Evolutionary conservation across 176 grass and related monocot species (phyloP).

Genomic region (Oryza brachyantha): DNA sequence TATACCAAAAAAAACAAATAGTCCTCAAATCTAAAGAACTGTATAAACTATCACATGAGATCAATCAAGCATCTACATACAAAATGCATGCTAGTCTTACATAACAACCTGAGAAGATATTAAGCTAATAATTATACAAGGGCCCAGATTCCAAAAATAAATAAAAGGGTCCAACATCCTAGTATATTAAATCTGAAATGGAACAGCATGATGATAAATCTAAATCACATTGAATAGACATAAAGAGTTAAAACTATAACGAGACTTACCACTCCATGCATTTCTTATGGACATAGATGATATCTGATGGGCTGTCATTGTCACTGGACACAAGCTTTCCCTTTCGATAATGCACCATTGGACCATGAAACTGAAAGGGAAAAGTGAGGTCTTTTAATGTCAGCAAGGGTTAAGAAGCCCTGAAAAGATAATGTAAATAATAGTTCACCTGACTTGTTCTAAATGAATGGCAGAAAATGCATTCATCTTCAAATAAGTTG

Average conservation of each 20-base stretch:
- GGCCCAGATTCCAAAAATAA: not conserved
- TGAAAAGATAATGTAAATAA: not conserved
- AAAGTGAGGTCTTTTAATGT: not conserved
- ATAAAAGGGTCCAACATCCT: not conserved
- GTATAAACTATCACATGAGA: not conserved
- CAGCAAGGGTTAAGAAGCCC: constrained; percentile 7
- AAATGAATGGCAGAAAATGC: constrained; percentile 76
- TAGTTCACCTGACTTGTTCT: constrained; percentile 44
- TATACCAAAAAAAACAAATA: not conserved
- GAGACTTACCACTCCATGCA: constrained; percentile 57
- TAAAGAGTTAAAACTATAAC: not conserved
- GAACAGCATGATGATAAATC: constrained; percentile 1
- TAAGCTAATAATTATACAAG: not conserved
- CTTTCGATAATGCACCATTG: constrained; percentile 40
- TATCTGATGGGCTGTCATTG: constrained; percentile 24
- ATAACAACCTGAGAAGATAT: not conserved
- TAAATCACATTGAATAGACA: not conserved
- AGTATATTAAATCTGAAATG: not conserved
- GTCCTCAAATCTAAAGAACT: not conserved
- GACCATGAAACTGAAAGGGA: constrained; percentile 56
- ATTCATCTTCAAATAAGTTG: constrained; percentile 66
- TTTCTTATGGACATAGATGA: constrained; percentile 52
- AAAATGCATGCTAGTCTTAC: not conserved
- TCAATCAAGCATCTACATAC: not conserved
- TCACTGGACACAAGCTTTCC: constrained; percentile 32